A percentile compares a stretch with the other conserved stretches of the same genome.
Evolutionary conservation across 1,139 yeast genomes (phyloP).

Genomic region (Geotrichum australiense): DNA sequence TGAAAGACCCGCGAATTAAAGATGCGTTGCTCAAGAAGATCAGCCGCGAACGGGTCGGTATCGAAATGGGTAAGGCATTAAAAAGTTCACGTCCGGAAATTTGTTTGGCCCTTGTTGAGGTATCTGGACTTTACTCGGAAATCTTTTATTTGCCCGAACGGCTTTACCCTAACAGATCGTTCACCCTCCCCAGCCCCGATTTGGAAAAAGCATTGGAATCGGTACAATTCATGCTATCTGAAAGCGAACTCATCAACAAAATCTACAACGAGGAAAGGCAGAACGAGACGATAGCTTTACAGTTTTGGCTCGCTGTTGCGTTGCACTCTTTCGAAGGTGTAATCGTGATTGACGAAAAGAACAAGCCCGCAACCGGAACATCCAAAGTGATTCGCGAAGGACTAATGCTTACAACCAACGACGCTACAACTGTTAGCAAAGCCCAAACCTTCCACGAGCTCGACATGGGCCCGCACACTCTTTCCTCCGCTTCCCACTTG

Average conservation of each 20-base stretch:
- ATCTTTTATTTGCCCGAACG: slow-evolving; percentile 41
- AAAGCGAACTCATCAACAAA: background rate
- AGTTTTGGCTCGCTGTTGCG: slow-evolving; percentile 18
- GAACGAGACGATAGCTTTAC: background rate
- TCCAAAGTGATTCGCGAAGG: slow-evolving; percentile 58
- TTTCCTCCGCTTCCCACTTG: slow-evolving; percentile 17
- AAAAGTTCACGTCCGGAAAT: slow-evolving; percentile 54
- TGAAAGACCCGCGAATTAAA: slow-evolving; percentile 55
- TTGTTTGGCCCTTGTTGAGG: slow-evolving; percentile 55
- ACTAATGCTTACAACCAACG: slow-evolving; percentile 54
- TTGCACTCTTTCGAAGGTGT: slow-evolving; percentile 45
- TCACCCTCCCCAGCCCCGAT: background rate
- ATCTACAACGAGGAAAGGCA: too few species aligned
- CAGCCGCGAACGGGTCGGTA: slow-evolving; percentile 85
- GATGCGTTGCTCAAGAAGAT: slow-evolving; percentile 62
- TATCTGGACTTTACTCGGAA: slow-evolving; percentile 49
- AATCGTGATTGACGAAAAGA: slow-evolving; percentile 38
- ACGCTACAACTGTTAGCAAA: slow-evolving; percentile 46
- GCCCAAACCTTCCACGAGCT: slow-evolving; percentile 24
- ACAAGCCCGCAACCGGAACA: slow-evolving; percentile 31
- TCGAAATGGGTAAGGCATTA: slow-evolving; percentile 71
- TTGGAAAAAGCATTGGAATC: slow-evolving; percentile 3
- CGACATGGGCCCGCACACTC: slow-evolving; percentile 1
- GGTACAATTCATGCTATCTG: background rate
- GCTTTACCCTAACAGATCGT: slow-evolving; percentile 1